Base-by-base conservation (phyloP, 1,139 yeast species). In the Zygosaccharomyces pseudobailii region DNA sequence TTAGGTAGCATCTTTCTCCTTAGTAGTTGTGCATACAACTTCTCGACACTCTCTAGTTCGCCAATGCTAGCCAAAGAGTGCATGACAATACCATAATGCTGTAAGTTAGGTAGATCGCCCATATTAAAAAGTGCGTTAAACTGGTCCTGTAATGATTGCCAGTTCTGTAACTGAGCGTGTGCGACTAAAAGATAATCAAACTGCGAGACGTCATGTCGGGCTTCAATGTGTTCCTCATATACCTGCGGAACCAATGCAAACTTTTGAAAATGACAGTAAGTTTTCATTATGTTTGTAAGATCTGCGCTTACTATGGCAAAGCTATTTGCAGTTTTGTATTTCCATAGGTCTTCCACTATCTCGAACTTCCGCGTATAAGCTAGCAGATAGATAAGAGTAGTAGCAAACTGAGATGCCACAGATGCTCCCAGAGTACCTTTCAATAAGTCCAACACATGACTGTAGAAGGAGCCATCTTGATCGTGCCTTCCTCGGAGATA, bases 11-110 rank as follows among this genome's bases (percentile, higher is more conserved):
- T 67, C 0, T 74, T 71, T 48, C 84, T 70, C 48, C 70, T 66
- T 10, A 70, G 47, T 41, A 78, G 64, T 52, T 78, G 80, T 1
- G 71, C 65, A 66, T 73, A 80, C 17, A 87, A 69, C 45, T 70
- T 68, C 35, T 79, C 76, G 9, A 84, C 76, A 50, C 80, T 75
- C 10, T 72, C 72, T 3, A 68, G 61, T 25, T 82, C 80, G 0
- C 88, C 88, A 40, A 78, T 66, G 6, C 66, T 60, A 0, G 87
- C 80, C 51, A 87, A 69, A 0, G 88, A 81, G 46, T 71, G 68
- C 78, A 88, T 79, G 4, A 84, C 80, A 31, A 80, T 74, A 3
- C 79, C 74, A 60, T 85, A 86, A 59, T 85, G 89, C 5, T 69
- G 61, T 10, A 76, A 67, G 42, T 75, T 74, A 0, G 89, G 86